Percentiles rank a stretch among this genome's conserved stretches.
These are phyloP conservation scores for Chaetomium fimeti DNA, from an alignment of 495 filamentous ascomycete species.

Conservation along the genomic window DNA sequence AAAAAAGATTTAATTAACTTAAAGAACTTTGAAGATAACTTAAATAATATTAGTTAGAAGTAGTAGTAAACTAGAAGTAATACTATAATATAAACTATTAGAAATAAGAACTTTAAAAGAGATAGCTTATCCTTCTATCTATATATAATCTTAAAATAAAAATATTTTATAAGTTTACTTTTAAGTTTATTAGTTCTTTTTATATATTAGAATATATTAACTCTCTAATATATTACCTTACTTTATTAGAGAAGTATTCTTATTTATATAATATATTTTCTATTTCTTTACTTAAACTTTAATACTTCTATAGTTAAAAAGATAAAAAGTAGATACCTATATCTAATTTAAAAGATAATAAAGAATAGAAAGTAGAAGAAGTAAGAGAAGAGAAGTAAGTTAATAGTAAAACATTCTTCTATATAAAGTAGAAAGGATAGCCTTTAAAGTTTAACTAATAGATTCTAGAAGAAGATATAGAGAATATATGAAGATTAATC, in stretches of 20 bases:
- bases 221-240: not conserved
- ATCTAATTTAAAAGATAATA: not conserved
- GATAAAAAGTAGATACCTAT: not conserved
- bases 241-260: not conserved
- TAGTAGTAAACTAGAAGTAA: not conserved
- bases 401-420: not conserved
- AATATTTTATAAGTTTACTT: not conserved
- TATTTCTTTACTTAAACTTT: not conserved
- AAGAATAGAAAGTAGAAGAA: conserved; percentile 2
- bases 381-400: not conserved
- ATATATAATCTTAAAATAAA: too few species aligned
- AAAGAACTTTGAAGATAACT: not conserved
- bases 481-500: too few species aligned
- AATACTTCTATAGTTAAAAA: not conserved
- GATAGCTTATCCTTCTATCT: too few species aligned
- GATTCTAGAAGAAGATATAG: too few species aligned
- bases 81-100: not conserved
- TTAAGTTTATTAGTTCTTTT: conserved; percentile 5
- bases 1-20: not conserved
- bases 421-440: too few species aligned
- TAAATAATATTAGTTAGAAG: not conserved
- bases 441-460: too few species aligned
- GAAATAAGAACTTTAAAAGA: too few species aligned
- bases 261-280: not conserved
- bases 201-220: not conserved